phyloP scores from a whole-genome alignment of 257 asterid genomes.

The Solanum ahanhuiri region DNA sequence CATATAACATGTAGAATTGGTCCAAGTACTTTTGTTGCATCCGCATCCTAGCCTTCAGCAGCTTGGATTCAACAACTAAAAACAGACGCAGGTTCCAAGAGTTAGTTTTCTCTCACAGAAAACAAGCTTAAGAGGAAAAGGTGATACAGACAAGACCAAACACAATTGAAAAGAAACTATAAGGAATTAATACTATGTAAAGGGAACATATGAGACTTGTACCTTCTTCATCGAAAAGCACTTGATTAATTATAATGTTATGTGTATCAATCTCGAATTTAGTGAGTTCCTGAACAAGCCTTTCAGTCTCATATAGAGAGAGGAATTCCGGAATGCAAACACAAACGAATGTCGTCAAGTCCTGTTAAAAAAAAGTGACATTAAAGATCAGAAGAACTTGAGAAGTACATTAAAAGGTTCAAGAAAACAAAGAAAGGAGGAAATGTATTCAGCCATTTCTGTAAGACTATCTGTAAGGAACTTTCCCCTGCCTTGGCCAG shows the following conservation, averaged over 20 bases:
- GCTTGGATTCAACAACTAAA: constrained; percentile 68
- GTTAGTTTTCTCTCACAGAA: neutral
- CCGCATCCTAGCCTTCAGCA: constrained; percentile 85
- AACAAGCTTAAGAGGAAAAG: neutral
- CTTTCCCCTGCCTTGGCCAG: neutral
- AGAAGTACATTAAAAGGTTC: neutral
- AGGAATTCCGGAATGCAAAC: constrained; percentile 98
- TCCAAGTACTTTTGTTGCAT: constrained; percentile 93
- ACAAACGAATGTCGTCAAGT: constrained; percentile 80
- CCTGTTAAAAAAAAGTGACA: constrained; percentile 30
- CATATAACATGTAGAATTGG: constrained; percentile 87
- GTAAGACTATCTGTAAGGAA: neutral
- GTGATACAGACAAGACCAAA: neutral
- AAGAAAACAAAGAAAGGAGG: neutral
- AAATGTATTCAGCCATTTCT: neutral
- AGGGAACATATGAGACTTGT: neutral
- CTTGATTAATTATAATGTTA: constrained; percentile 92
- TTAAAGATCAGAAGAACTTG: neutral
- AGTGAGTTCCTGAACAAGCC: constrained; percentile 92
- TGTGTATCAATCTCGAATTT: constrained; percentile 95
- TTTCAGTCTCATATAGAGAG: constrained; percentile 89
- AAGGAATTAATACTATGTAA: neutral
- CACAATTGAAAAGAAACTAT: neutral
- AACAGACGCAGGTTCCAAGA: neutral
- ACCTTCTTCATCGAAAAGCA: constrained; percentile 92